These are phyloP conservation scores for Chrysochromulina tobinii DNA, from an alignment of 78 protist genomes.

Conservation along the genomic window DNA sequence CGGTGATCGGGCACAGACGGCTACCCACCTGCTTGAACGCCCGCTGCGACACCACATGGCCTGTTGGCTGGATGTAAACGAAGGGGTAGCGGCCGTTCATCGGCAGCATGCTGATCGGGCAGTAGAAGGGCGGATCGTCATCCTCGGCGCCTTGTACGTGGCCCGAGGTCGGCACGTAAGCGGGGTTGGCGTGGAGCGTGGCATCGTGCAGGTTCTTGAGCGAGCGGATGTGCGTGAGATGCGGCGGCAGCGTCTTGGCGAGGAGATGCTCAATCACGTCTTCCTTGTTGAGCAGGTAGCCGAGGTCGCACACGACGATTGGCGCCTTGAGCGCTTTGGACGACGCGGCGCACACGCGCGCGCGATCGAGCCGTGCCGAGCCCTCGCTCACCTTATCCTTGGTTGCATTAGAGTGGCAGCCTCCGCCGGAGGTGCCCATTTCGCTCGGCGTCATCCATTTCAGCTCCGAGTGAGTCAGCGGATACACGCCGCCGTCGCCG, in stretches of 20 bases:
- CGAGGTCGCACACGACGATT: background rate
- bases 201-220: background rate
- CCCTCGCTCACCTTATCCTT: background rate
- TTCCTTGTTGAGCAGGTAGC: background rate
- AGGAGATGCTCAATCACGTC: background rate
- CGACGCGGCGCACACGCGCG: background rate
- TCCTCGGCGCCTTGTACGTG: background rate
- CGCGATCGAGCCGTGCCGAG: background rate
- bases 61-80: background rate
- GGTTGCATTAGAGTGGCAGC: background rate
- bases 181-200: background rate
- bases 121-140: background rate
- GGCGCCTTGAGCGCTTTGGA: background rate
- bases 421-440: background rate
- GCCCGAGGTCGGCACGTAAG: background rate
- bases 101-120: background rate
- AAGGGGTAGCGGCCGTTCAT: slow-evolving; percentile 16
- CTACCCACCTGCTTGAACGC: background rate
- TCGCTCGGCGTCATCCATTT: background rate
- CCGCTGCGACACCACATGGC: slow-evolving; percentile 3
- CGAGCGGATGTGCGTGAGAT: background rate
- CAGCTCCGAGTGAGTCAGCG: background rate
- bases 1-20: background rate
- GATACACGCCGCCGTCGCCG: slow-evolving; percentile 27
- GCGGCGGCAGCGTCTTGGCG: background rate